Percentiles rank a stretch among this genome's conserved stretches.
Evolutionary conservation across 208 protist species (phyloP).

Genomic region (Leptomonas seymouri): DNA sequence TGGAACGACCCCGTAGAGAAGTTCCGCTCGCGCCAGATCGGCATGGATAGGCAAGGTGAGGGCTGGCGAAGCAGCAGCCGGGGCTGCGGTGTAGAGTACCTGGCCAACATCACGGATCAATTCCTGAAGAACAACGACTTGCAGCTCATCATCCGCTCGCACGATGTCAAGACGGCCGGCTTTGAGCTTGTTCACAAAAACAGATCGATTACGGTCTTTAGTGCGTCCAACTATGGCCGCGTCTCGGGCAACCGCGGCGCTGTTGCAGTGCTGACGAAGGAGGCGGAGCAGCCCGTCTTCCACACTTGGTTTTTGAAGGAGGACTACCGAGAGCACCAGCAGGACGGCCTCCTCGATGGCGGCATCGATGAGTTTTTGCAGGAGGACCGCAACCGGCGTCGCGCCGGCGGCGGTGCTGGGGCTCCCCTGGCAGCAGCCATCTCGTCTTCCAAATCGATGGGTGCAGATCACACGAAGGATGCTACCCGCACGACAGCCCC

Average conservation of each 20-base stretch:
- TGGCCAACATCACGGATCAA: slow-evolving; percentile 92
- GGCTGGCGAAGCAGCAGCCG: slow-evolving; percentile 98
- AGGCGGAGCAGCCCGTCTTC: slow-evolving; percentile 61
- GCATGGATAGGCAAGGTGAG: slow-evolving; percentile 67
- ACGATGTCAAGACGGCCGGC: slow-evolving; percentile 93
- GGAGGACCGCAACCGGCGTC: slow-evolving; percentile 9
- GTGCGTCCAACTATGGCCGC: slow-evolving; percentile 86
- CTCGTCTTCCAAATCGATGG: neutral
- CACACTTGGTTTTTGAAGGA: slow-evolving; percentile 84
- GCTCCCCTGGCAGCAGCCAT: neutral
- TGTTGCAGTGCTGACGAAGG: slow-evolving; percentile 79
- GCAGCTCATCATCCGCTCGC: slow-evolving; percentile 93
- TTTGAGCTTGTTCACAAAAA: slow-evolving; percentile 76
- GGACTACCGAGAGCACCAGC: slow-evolving; percentile 31
- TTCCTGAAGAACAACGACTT: slow-evolving; percentile 98
- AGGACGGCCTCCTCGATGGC: slow-evolving; percentile 13
- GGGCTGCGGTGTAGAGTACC: slow-evolving; percentile 98
- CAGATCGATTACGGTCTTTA: slow-evolving; percentile 82
- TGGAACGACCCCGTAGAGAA: slow-evolving; percentile 98
- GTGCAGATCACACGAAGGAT: neutral
- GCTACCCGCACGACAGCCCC: neutral
- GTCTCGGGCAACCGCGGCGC: slow-evolving; percentile 96
- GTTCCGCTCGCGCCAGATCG: slow-evolving; percentile 78
- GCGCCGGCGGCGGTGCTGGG: neutral
- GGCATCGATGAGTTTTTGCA: slow-evolving; percentile 13